Base-by-base conservation (phyloP, 805 yeast genomes). In the Myxozyma sirexii region DNA sequence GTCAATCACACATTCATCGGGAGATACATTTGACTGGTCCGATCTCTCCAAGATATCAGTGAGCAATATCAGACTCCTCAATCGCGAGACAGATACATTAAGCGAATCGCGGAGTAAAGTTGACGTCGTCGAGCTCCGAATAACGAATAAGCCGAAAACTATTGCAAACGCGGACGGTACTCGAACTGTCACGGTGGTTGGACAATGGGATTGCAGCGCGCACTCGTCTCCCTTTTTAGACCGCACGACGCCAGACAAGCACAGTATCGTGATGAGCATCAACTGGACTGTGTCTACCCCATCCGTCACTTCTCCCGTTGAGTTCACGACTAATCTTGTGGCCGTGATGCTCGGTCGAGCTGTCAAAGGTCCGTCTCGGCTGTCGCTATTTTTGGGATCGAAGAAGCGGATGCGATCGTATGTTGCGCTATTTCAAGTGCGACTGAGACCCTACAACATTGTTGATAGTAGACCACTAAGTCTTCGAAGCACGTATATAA, bases 171-270 rank as follows among this genome's bases (percentile, higher is more conserved):
- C 63, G n/a, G 68, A 65, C 41, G 68, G 68, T 3, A 60, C 67
- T 5, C 52, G 66, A 12, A 65, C 66, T 13, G 56, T 65, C 7
- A 31, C 45, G 4, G 56, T 65, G 1, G 42, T 51, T n/a, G 67
- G 62, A 10, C 68, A 65, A 37, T 65, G 68, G 68, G 68, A 65
- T 29, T 59, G 65, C 24, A 64, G 68, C 19, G 68, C 65, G 5
- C 68, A 65, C 50, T 44, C 39, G 13, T 53, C 62, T 6, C 44
- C 50, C 4, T 46, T 46, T 27, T 49, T 65, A 19, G 68, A 65
- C 29, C 54, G 56, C 23, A 33, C 65, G 17, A 65, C 68, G 15
- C 53, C 54, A 10, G 63, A 63, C 17, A 60, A 57, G 15, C 48
- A 49, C 49, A 44, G 47, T 10, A 54, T 65, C 13, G 56, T 55